A percentile compares a stretch with the other conserved stretches of the same genome.
phyloP scores from a whole-genome alignment of 768 basidiomycete genomes.

The Russula abietina region DNA sequence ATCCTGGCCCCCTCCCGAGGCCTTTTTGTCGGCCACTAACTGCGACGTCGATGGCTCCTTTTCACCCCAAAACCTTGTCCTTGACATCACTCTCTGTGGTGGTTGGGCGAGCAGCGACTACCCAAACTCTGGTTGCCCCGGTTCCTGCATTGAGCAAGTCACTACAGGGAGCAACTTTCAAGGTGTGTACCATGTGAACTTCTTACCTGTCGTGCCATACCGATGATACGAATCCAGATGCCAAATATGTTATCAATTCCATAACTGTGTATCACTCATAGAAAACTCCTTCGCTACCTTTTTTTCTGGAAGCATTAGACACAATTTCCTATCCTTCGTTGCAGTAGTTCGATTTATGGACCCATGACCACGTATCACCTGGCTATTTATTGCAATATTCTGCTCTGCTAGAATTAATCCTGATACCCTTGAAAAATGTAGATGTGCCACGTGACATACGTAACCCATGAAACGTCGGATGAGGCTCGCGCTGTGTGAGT shows the following conservation, averaged over 20 bases:
- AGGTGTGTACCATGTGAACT: neutral
- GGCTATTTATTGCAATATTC: neutral
- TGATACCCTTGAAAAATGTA: neutral
- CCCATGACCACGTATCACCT: neutral
- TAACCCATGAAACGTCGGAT: too few relatives aligned
- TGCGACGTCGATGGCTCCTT: slow-evolving; percentile 5
- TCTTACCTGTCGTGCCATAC: neutral
- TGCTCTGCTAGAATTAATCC: neutral
- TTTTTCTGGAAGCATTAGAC: neutral
- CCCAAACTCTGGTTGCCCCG: slow-evolving; percentile 1
- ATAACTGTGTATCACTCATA: slow-evolving; percentile 8
- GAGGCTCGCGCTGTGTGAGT: too few relatives aligned
- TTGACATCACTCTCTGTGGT: slow-evolving; percentile 12
- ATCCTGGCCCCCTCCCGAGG: slow-evolving; percentile 8
- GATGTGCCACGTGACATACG: too few relatives aligned
- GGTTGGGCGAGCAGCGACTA: slow-evolving; percentile 12
- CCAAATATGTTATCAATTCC: slow-evolving; percentile 9
- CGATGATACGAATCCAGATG: slow-evolving; percentile 5
- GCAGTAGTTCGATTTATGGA: neutral
- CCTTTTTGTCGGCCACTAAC: neutral
- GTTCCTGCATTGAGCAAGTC: neutral
- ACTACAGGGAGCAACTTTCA: neutral
- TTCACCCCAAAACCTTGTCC: slow-evolving; percentile 2
- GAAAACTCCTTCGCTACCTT: neutral
- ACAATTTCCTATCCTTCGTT: neutral